These are phyloP conservation scores for Hamamelis virginiana DNA, from an alignment of 164 flowering plant genomes.

Conservation along the genomic window DNA sequence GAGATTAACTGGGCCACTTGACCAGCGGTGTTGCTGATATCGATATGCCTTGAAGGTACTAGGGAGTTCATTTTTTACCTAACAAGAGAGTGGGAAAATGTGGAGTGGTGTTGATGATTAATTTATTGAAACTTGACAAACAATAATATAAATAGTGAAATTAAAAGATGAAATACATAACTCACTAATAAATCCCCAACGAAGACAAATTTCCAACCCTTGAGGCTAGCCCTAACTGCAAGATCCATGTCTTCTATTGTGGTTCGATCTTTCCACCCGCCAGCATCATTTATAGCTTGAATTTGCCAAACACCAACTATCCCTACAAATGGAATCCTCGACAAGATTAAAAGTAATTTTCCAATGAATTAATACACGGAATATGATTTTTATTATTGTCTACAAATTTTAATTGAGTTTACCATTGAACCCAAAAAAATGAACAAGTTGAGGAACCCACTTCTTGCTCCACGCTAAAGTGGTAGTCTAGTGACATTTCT, in stretches of 20 bases:
- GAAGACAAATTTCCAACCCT: conserved; percentile 70
- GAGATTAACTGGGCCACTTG: conserved; percentile 85
- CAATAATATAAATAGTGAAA: no score
- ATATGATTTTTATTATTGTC: background rate
- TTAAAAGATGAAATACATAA: background rate
- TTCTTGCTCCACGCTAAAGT: conserved; percentile 75
- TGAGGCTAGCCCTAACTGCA: conserved; percentile 74
- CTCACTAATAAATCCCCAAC: conserved; percentile 53
- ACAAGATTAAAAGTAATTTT: background rate
- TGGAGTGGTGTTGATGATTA: background rate
- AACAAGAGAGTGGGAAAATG: background rate
- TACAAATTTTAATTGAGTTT: background rate
- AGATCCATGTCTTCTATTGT: conserved; percentile 84
- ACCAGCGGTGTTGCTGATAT: conserved; percentile 82
- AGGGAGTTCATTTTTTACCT: conserved; percentile 80
- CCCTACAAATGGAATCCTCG: conserved; percentile 32
- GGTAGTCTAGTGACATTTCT: conserved; percentile 73
- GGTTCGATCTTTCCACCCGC: conserved; percentile 83
- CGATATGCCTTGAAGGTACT: conserved; percentile 77
- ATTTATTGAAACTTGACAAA: background rate
- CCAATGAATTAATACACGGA: background rate
- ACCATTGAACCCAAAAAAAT: conserved; percentile 81
- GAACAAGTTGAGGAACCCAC: conserved; percentile 68
- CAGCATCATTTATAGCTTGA: conserved; percentile 59
- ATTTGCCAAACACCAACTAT: conserved; percentile 77